Evolutionary conservation across 129 eudicot genomes (phyloP), one percentile per base, ranked within the genome.

Genomic region (Flaveria robusta): DNA sequence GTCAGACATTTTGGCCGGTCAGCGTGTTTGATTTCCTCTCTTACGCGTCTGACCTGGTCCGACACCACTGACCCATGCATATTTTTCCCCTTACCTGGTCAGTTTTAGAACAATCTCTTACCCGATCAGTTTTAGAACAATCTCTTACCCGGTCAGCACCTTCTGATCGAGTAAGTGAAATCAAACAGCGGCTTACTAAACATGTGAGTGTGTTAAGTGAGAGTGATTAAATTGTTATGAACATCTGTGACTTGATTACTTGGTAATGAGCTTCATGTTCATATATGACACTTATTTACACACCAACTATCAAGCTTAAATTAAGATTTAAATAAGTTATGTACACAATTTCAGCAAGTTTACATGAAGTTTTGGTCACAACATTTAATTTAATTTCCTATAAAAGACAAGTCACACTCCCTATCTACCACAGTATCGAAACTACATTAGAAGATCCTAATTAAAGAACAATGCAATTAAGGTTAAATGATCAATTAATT

Each of bases 291-390:
- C 14, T 55, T 55, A 27, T 5, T 5, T 51, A 11, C 4, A 54
- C 11, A 15, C n/a, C 20, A 55, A 31, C 77, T 14, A 43, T 19
- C 50, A 67, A 75, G 46, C 80, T 65, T 49, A 50, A 54, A 27
- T 23, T 66, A 27, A 41, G 34, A 62, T 71, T 47, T 13, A 41
- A 39, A 56, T 78, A 47, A 64, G 42, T 71, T 72, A 73, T 80
- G 75, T 80, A 80, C 83, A 80, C 45, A 74, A 73, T 66, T 52
- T 41, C 66, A 80, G 51, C 27, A 60, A 79, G 74, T 74, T 66
- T 78, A 78, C 82, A 78, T 58, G 52, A 60, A 59, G 14, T 70
- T 34, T 69, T 78, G 60, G 76, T 60, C 42, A 69, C 39, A 75
- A 66, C 39, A 10, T 8, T 43, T 43, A 43, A 43, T 43, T 5